These are phyloP conservation scores for Xylaria flabelliformis DNA, from an alignment of 495 filamentous ascomycete species.

Conservation along the genomic window DNA sequence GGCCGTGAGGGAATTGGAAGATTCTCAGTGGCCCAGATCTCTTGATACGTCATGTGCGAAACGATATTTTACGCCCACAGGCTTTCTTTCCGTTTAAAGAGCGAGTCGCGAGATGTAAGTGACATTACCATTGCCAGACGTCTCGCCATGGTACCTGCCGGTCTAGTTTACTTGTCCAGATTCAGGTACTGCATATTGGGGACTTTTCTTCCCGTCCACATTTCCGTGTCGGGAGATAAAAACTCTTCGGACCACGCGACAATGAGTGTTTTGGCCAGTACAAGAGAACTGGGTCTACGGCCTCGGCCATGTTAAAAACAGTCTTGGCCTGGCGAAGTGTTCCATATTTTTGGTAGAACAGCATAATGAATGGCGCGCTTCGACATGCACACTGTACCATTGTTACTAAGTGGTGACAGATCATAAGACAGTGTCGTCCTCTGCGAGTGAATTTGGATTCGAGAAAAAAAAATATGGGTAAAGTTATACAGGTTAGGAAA, in stretches of 20 bases:
- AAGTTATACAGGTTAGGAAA: background rate
- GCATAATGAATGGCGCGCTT: background rate
- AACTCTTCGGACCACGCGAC: background rate
- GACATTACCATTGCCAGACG: background rate
- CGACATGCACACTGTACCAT: background rate
- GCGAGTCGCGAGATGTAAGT: conserved; percentile 5
- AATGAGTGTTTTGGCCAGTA: background rate
- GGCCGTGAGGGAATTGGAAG: background rate
- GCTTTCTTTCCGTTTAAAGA: conserved; percentile 2
- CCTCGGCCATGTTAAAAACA: background rate
- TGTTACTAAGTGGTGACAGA: background rate
- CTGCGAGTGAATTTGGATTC: background rate
- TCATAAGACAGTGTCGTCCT: background rate
- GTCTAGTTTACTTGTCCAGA: background rate
- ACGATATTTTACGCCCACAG: background rate
- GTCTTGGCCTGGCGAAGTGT: background rate
- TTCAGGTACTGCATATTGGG: background rate
- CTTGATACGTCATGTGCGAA: conserved; percentile 14
- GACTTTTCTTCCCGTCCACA: background rate
- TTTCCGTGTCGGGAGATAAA: background rate
- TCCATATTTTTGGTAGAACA: background rate
- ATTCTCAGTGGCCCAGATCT: background rate
- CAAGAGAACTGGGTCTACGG: background rate
- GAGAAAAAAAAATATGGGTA: background rate
- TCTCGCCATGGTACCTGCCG: background rate